Base-by-base conservation (phyloP, 495 filamentous ascomycete genomes). In the Zalerion maritima region DNA sequence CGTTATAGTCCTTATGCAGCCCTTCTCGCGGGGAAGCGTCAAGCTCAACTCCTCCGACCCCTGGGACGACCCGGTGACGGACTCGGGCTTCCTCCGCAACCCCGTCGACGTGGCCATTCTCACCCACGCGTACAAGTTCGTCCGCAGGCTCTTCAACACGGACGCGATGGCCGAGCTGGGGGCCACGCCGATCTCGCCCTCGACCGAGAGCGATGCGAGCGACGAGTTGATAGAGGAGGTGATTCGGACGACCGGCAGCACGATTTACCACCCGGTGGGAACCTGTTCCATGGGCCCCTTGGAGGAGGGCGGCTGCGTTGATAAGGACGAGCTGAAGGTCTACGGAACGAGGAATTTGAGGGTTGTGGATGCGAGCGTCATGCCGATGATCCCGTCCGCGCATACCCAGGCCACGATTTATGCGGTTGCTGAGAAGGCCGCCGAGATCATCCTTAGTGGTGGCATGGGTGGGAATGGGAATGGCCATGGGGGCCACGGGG, bases 361-460 rank as follows among this genome's bases (percentile, higher is more conserved):
- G 6, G 65, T 77, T 2, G 65, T 68, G 0, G 70, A 71, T 50
- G 50, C 58, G 11, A 59, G 56, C 18, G 38, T 71, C 6, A 54
- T 71, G 4, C 62, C 67, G 5, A 31, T 62, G 11, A 49, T 56
- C 19, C 46, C 56, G 4, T 45, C 49, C 16, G 55, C 50, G 5
- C 53, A 69, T 45, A 46, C 60, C 21, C 42, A 57, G 30, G 47
- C 41, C n/a, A 56, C 54, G 11, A 51, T 70, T 12, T 73, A 65
- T 45, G 64, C 61, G 3, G 47, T 73, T 31, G 67, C 62, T 4
- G 69, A 73, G 47, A 64, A 55, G 40, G 67, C 53, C n/a, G 61
- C 64, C 12, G 58, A 64, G 42, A 26, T 67, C 19, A 62, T 71
- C 18, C n/a, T n/a, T n/a, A n/a, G n/a, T n/a, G n/a, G n/a, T n/a